phyloP scores from a whole-genome alignment of 345 rosid genomes.

The Arabidopsis arenosa region DNA sequence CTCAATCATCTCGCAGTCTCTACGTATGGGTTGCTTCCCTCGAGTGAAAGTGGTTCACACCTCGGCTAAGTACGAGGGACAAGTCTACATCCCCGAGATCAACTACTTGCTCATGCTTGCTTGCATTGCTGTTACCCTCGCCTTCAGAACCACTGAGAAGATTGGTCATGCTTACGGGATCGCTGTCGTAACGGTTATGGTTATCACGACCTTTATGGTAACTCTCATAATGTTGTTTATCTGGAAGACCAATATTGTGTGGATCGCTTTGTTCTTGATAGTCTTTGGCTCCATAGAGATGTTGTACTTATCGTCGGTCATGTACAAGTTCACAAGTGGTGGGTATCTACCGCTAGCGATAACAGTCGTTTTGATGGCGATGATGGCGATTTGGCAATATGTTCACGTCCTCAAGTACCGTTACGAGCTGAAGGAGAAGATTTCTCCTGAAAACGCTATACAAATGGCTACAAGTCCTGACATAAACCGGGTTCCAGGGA shows the following conservation, averaged over 20 bases:
- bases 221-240: slow-evolving; percentile 69
- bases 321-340: slow-evolving; percentile 66
- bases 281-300: slow-evolving; percentile 50
- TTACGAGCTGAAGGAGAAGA: slow-evolving; percentile 67
- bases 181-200: slow-evolving; percentile 70
- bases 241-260: slow-evolving; percentile 63
- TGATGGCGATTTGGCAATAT: slow-evolving; percentile 76
- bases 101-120: slow-evolving; percentile 77
- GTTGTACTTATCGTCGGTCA: slow-evolving; percentile 56
- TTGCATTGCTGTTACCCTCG: slow-evolving; percentile 59
- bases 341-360: slow-evolving; percentile 65
- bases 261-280: slow-evolving; percentile 50
- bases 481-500: slow-evolving; percentile 62
- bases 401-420: slow-evolving; percentile 56
- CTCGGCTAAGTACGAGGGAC: slow-evolving; percentile 78
- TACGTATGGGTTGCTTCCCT: slow-evolving; percentile 74
- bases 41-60: slow-evolving; percentile 81
- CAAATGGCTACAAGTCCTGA: slow-evolving; percentile 48
- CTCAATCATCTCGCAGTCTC: slow-evolving; percentile 67
- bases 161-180: slow-evolving; percentile 85
- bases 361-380: slow-evolving; percentile 48
- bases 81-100: slow-evolving; percentile 84
- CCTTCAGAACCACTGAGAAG: slow-evolving; percentile 60
- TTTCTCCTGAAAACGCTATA: slow-evolving; percentile 50
- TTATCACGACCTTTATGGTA: slow-evolving; percentile 64